These are phyloP conservation scores for Phlyctochytrium bullatum DNA, from an alignment of 192 early-diverging fungal species.

Conservation along the genomic window DNA sequence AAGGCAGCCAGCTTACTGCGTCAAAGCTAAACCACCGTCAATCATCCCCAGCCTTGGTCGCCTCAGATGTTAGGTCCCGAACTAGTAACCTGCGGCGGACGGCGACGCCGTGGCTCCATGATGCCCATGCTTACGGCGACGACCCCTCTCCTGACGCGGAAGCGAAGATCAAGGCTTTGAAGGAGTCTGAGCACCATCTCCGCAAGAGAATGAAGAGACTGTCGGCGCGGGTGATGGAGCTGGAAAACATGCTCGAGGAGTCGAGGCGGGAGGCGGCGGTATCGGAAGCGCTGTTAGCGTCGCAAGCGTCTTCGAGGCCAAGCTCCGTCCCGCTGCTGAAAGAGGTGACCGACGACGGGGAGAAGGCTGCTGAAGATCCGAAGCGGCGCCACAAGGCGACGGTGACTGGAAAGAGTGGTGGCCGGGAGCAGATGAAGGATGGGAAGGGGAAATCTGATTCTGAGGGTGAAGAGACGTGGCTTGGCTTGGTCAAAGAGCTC, in stretches of 20 bases:
- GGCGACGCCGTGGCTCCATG: too few relatives aligned
- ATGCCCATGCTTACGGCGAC: too few relatives aligned
- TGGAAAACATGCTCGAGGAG: not conserved
- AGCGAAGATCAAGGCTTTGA: constrained; percentile 1
- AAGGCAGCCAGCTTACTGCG: too few relatives aligned
- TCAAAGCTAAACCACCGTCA: too few relatives aligned
- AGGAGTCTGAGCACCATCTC: not conserved
- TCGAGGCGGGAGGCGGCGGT: not conserved
- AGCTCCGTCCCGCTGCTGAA: not conserved
- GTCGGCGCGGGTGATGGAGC: not conserved
- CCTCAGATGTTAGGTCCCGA: too few relatives aligned
- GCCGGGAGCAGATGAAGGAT: not conserved
- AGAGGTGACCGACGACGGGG: not conserved
- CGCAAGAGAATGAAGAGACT: not conserved
- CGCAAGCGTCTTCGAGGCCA: too few relatives aligned
- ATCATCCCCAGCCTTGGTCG: too few relatives aligned
- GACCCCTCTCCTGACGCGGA: too few relatives aligned
- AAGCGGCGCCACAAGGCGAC: not conserved
- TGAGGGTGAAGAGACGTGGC: not conserved
- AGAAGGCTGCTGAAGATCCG: not conserved
- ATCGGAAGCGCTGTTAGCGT: not conserved
- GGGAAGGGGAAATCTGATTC: too few relatives aligned
- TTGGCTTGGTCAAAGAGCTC: constrained; percentile 15
- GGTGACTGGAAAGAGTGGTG: too few relatives aligned
- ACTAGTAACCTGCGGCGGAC: too few relatives aligned